These are phyloP conservation scores for Termitomyces sp. DNA, from an alignment of 1,284 basidiomycete species.

Conservation along the genomic window DNA sequence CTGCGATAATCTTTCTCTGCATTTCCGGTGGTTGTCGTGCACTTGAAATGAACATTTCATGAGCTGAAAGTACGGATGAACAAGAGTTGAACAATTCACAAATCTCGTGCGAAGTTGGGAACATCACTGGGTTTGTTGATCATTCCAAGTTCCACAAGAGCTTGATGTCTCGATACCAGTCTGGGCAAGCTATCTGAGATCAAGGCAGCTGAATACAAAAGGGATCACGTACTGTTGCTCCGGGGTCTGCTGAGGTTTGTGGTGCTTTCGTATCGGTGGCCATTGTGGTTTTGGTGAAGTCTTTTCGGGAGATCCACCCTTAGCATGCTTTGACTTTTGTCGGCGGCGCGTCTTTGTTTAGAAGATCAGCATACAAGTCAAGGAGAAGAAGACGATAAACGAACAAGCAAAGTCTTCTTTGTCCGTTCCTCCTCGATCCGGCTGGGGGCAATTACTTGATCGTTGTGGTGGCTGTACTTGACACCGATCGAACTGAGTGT, in stretches of 20 bases:
- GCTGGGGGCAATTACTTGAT: slow-evolving; percentile 63
- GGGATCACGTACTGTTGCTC: slow-evolving; percentile 41
- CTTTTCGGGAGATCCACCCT: slow-evolving; percentile 12
- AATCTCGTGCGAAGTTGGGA: slow-evolving; percentile 52
- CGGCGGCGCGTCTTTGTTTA: slow-evolving; percentile 15
- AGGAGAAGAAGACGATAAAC: not conserved
- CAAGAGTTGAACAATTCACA: slow-evolving; percentile 38
- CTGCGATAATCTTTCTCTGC: slow-evolving; percentile 38
- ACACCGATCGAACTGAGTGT: slow-evolving; percentile 57
- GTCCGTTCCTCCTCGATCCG: slow-evolving; percentile 61
- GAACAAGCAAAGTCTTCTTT: slow-evolving; percentile 48
- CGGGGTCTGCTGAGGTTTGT: slow-evolving; percentile 43
- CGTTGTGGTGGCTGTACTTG: slow-evolving; percentile 67
- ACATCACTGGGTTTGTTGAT: slow-evolving; percentile 47
- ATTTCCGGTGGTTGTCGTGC: slow-evolving; percentile 36
- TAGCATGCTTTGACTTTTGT: slow-evolving; percentile 10
- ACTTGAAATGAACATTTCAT: slow-evolving; percentile 24
- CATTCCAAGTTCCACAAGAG: slow-evolving; percentile 55
- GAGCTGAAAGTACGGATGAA: not conserved
- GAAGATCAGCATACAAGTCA: slow-evolving; percentile 4
- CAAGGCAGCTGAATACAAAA: not conserved
- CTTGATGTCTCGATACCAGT: slow-evolving; percentile 46
- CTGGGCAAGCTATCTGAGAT: slow-evolving; percentile 27
- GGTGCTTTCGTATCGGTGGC: slow-evolving; percentile 61
- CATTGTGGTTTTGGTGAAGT: slow-evolving; percentile 41